Conservation (phyloP, 2,329 filamentous ascomycete species). For the Hyphodiscus sp. region DNA sequence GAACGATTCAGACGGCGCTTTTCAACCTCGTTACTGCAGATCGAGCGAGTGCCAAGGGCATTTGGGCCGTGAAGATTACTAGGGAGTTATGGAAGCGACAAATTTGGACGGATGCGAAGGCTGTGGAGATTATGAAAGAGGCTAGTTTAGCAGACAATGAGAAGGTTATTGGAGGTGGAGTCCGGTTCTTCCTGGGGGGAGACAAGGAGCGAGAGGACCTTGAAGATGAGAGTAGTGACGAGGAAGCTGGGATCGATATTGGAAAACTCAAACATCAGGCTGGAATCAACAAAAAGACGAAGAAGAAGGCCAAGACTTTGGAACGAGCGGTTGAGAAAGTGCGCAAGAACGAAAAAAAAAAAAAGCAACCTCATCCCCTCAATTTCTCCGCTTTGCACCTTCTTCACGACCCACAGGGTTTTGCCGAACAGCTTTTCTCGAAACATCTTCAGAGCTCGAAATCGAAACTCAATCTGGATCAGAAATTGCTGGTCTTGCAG, state of each 20-base stretch:
- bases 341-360: slow-evolving; percentile 79
- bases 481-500: slow-evolving; percentile 83
- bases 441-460: slow-evolving; percentile 88
- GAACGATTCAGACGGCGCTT: slow-evolving; percentile 85
- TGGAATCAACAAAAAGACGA: slow-evolving; percentile 93
- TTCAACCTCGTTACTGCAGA: slow-evolving; percentile 89
- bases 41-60: slow-evolving; percentile 72
- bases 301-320: slow-evolving; percentile 74
- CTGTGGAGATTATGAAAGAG: slow-evolving; percentile 98
- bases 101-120: slow-evolving; percentile 89
- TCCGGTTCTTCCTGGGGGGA: slow-evolving; percentile 90
- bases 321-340: slow-evolving; percentile 77
- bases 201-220: slow-evolving; percentile 93
- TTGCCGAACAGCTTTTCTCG: slow-evolving; percentile 81
- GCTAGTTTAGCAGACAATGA: slow-evolving; percentile 83
- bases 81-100: slow-evolving; percentile 95
- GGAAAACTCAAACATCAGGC: slow-evolving; percentile 76
- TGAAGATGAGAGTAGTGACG: slow-evolving; percentile 82
- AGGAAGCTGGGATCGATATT: slow-evolving; percentile 76
- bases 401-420: slow-evolving; percentile 88
- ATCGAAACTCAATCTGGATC: slow-evolving; percentile 78
- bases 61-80: slow-evolving; percentile 95
- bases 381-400: slow-evolving; percentile 97
- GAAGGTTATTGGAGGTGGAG: slow-evolving; percentile 82
- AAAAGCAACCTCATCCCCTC: slow-evolving; percentile 76